phyloP scores from a whole-genome alignment of 192 early-diverging fungal genomes.

The Oehlia diaphana region DNA sequence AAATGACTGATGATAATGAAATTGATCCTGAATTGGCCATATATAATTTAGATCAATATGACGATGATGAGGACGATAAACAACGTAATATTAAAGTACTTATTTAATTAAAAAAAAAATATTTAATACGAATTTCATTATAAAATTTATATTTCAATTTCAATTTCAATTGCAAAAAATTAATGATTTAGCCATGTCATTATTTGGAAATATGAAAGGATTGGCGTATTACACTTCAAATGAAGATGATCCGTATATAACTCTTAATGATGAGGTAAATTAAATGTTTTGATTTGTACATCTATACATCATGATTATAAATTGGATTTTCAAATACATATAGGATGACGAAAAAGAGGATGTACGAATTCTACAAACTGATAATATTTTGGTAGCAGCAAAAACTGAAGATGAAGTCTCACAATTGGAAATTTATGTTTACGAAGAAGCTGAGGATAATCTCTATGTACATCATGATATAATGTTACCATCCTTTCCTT shows the following conservation, averaged over 20 bases:
- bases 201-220: slow-evolving; percentile 86
- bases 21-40: slow-evolving; percentile 67
- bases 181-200: slow-evolving; percentile 50
- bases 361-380: slow-evolving; percentile 70
- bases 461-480: slow-evolving; percentile 98
- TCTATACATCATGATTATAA: no score
- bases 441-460: slow-evolving; percentile 87
- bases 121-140: no score
- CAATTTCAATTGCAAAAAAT: background rate
- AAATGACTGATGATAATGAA: slow-evolving; percentile 7
- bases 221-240: slow-evolving; percentile 82
- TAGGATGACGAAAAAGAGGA: slow-evolving; percentile 83
- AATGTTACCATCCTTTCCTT: slow-evolving; percentile 94
- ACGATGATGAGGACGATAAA: slow-evolving; percentile 58
- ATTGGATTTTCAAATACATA: background rate
- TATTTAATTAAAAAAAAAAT: background rate
- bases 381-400: slow-evolving; percentile 88
- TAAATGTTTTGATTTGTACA: no score
- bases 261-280: slow-evolving; percentile 59
- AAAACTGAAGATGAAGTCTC: slow-evolving; percentile 98
- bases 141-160: no score
- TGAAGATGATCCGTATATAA: slow-evolving; percentile 86
- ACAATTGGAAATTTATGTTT: slow-evolving; percentile 92
- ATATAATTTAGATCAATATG: slow-evolving; percentile 93
- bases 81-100: background rate